phyloP scores from a whole-genome alignment of 768 basidiomycete genomes.

The Tricholoma sp. region DNA sequence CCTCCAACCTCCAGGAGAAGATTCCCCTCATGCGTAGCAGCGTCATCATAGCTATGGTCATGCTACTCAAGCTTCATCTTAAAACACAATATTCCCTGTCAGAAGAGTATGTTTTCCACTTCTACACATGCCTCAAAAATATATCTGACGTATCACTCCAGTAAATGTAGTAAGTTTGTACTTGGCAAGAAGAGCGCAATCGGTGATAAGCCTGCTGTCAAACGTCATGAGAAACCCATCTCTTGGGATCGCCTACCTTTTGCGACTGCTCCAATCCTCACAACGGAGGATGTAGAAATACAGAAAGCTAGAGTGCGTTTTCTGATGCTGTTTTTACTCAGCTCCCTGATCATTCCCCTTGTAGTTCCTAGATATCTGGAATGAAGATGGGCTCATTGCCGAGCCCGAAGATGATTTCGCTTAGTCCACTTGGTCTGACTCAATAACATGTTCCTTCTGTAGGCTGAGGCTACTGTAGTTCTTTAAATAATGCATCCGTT shows the following conservation, averaged over 20 bases:
- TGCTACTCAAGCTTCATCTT: constrained; percentile 84
- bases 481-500: not conserved
- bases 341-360: not conserved
- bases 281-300: constrained; percentile 50
- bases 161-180: constrained; percentile 89
- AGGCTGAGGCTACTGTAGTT: not conserved
- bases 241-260: constrained; percentile 74
- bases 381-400: constrained; percentile 68
- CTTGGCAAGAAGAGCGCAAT: constrained; percentile 85
- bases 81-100: constrained; percentile 80
- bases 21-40: constrained; percentile 56
- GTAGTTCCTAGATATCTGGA: constrained; percentile 77
- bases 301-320: constrained; percentile 63
- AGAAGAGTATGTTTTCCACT: constrained; percentile 69
- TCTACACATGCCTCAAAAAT: not conserved
- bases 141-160: constrained; percentile 21
- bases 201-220: constrained; percentile 77
- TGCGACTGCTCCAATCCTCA: constrained; percentile 53
- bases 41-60: constrained; percentile 75
- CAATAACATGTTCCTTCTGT: not conserved
- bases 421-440: constrained; percentile 12
- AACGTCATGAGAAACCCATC: constrained; percentile 56
- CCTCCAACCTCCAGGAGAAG: constrained; percentile 12
- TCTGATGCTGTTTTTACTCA: not conserved
- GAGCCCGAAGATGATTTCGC: constrained; percentile 54